Evolutionary conservation across 768 basidiomycete genomes (phyloP).

Genomic region (Scleroderma citrinum): DNA sequence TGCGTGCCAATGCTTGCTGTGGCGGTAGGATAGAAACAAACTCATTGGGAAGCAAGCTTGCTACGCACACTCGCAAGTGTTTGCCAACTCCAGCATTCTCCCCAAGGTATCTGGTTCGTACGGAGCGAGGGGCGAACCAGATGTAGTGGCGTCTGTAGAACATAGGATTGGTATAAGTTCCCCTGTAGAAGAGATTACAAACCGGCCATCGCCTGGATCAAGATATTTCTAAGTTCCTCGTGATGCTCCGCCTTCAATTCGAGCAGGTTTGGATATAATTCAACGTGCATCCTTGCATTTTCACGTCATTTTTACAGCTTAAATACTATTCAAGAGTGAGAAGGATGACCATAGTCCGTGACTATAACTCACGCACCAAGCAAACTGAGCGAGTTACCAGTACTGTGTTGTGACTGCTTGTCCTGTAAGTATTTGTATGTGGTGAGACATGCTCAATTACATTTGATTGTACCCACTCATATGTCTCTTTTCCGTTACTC

Average conservation of each 20-base stretch:
- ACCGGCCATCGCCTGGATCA: constrained; percentile 13
- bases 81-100: constrained; percentile 5
- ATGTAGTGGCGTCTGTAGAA: constrained; percentile 3
- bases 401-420: constrained; percentile 16
- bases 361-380: background rate
- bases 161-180: too few relatives aligned
- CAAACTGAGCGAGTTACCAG: constrained; percentile 12
- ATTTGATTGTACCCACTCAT: constrained; percentile 29
- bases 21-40: background rate
- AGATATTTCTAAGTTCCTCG: constrained; percentile 1
- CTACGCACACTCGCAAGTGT: constrained; percentile 1
- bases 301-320: background rate
- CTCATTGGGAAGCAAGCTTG: too few relatives aligned
- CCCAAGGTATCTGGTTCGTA: constrained; percentile 5
- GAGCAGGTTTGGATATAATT: constrained; percentile 1
- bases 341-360: background rate
- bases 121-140: constrained; percentile 3
- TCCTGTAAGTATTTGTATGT: constrained; percentile 6
- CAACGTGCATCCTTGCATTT: constrained; percentile 6
- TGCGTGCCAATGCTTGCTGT: background rate
- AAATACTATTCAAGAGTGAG: background rate
- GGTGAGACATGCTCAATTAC: background rate
- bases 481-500: constrained; percentile 33
- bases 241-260: background rate
- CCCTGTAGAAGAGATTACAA: constrained; percentile 3